Evolutionary conservation across 2,329 filamentous ascomycete genomes (phyloP).

Genomic region (Ceratocystis alfenasii): DNA sequence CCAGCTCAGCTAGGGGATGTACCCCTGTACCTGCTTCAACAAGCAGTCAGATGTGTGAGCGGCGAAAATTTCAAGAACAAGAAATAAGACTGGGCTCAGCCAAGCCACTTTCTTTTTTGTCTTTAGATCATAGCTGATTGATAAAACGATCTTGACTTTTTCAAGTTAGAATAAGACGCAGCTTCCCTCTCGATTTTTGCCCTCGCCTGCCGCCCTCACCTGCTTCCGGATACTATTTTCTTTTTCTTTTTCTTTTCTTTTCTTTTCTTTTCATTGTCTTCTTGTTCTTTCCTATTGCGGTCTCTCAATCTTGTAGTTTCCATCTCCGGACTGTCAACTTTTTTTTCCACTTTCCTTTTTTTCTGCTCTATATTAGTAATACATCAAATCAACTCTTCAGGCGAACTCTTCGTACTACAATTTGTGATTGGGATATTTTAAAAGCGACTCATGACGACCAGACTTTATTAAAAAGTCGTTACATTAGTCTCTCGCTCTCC

Average conservation of each 20-base stretch:
- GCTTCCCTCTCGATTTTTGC: not conserved
- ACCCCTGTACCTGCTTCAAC: constrained; percentile 3
- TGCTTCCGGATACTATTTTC: not conserved
- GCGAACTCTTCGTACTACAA: not conserved
- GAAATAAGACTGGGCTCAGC: not conserved
- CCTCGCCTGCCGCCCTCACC: not conserved
- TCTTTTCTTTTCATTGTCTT: not conserved
- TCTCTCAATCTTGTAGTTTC: not conserved
- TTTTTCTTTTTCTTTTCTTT: not conserved
- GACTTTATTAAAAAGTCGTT: not conserved
- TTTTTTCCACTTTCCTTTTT: not conserved
- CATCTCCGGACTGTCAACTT: not conserved
- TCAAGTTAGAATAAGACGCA: not conserved
- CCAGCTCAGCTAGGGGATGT: not conserved
- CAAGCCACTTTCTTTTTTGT: not conserved
- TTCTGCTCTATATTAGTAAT: constrained; percentile 3
- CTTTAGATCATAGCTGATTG: constrained; percentile 1
- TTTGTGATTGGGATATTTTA: not conserved
- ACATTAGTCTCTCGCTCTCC: not conserved
- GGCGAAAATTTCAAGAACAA: not conserved
- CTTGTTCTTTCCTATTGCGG: not conserved
- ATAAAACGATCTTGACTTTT: not conserved
- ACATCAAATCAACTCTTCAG: not conserved
- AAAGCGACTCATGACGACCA: not conserved
- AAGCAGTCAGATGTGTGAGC: not conserved